Base-by-base conservation (phyloP, 2,329 filamentous ascomycete species). In the Penicillium sp. region DNA sequence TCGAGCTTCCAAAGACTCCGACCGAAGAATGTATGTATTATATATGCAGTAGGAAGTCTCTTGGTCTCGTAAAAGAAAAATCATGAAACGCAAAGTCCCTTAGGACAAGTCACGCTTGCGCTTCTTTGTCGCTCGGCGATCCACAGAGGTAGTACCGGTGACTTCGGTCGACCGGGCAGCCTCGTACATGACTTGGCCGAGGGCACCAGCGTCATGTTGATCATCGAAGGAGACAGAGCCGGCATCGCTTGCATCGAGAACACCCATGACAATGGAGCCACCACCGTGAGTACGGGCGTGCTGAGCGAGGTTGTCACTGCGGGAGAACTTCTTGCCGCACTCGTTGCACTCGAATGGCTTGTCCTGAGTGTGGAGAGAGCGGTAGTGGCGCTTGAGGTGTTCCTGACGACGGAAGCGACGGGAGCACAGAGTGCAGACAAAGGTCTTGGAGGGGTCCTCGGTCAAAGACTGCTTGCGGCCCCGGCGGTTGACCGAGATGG, bases 271-370 rank as follows among this genome's bases (percentile, higher is more conserved):
- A 58, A 96, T 87, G 53, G 89, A 87, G 54, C 89, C 88, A 52
- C 84, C 85, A 49, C 89, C 89, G 65, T 98, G 93, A 4, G 93
- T 98, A 56, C 93, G 83, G 57, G 93, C 85, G 69, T 98, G 93
- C 74, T 98, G 93, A 22, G 89, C 87, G 15, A 98, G 81, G 77
- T 98, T 98, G 74, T 98, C 93, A 61, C 88, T 95, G 63, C 93
- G 85, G 19, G 91, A 97, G 75, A 97, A 98, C 77, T 95, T 96
- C 85, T 98, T 98, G 62, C 93, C 91, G 65, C 93, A 98, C 75
- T 98, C 91, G 58, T 83, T 81, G 78, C 93, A 98, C 75, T 95
- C 88, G 64, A 97, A 98, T 5, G 93, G 93, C 83, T 97, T 98
- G 69, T 97, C 93, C 66, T 95, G 85, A 1, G 93, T 98, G 78